Conservation (phyloP, 2,329 filamentous ascomycete genomes). For the Diaporthe amygdali region DNA sequence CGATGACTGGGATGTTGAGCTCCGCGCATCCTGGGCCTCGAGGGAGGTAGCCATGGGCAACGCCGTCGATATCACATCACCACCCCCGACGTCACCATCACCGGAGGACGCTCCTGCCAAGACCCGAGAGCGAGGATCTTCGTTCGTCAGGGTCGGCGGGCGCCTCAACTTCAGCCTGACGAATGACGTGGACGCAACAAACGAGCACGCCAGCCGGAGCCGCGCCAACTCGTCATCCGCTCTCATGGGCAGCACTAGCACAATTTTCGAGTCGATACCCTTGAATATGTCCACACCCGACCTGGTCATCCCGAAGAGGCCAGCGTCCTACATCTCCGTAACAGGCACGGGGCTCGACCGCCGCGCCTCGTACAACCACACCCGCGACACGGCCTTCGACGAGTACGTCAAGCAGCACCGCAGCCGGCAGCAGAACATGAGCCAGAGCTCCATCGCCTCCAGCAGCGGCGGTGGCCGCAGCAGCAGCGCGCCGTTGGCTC, state of each 20-base stretch:
- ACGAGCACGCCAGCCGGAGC: constrained; percentile 9
- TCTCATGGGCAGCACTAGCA: constrained; percentile 16
- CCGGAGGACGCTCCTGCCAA: constrained; percentile 18
- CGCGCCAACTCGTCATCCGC: constrained; percentile 18
- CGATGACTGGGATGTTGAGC: constrained; percentile 24
- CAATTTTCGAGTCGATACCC: constrained; percentile 12
- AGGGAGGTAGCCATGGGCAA: constrained; percentile 34
- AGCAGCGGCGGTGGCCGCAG: background rate
- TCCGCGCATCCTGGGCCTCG: background rate
- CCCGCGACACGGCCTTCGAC: constrained; percentile 35
- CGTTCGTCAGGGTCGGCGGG: constrained; percentile 21
- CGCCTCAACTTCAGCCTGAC: constrained; percentile 21
- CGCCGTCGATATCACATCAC: constrained; percentile 25
- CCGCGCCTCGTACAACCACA: constrained; percentile 31
- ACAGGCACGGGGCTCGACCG: constrained; percentile 15
- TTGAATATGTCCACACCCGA: background rate
- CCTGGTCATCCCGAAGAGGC: constrained; percentile 8
- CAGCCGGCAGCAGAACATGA: constrained; percentile 17
- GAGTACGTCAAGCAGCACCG: constrained; percentile 24
- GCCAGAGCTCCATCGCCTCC: background rate
- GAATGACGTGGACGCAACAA: background rate
- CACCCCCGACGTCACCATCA: constrained; percentile 13
- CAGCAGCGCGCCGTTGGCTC: background rate
- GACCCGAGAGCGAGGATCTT: constrained; percentile 8
- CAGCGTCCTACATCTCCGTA: constrained; percentile 18